These are phyloP conservation scores for Suillus hirtellus DNA, from an alignment of 768 basidiomycete species.

Conservation along the genomic window DNA sequence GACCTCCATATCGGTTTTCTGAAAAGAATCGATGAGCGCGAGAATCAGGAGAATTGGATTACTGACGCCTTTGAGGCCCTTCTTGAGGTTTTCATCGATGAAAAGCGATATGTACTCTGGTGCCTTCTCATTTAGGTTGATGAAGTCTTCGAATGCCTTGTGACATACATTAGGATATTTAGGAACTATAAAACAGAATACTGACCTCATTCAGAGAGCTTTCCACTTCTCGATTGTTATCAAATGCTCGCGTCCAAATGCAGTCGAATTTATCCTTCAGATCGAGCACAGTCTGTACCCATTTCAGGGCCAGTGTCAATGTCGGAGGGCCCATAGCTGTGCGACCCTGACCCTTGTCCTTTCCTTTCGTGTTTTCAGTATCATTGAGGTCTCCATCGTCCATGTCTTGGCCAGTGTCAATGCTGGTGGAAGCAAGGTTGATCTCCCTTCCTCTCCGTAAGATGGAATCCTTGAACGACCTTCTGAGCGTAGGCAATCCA, in stretches of 20 bases:
- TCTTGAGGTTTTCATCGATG: slow-evolving; percentile 94
- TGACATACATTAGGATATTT: slow-evolving; percentile 11
- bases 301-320: slow-evolving; percentile 69
- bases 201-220: slow-evolving; percentile 81
- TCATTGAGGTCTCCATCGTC: slow-evolving; percentile 40
- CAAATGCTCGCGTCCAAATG: slow-evolving; percentile 72
- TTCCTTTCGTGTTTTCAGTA: slow-evolving; percentile 34
- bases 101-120: slow-evolving; percentile 96
- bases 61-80: slow-evolving; percentile 90
- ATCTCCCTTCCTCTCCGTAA: slow-evolving; percentile 74
- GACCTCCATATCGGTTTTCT: slow-evolving; percentile 93
- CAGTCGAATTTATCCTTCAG: slow-evolving; percentile 90
- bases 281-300: slow-evolving; percentile 90
- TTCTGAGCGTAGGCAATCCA: slow-evolving; percentile 66
- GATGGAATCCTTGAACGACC: slow-evolving; percentile 71
- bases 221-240: slow-evolving; percentile 73
- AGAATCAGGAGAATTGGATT: slow-evolving; percentile 7
- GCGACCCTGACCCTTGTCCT: slow-evolving; percentile 56
- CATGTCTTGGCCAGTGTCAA: slow-evolving; percentile 36
- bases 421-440: slow-evolving; percentile 59
- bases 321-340: slow-evolving; percentile 44
- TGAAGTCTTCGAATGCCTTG: slow-evolving; percentile 90
- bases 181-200: not conserved
- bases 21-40: slow-evolving; percentile 7
- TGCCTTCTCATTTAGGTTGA: slow-evolving; percentile 84